phyloP scores from a whole-genome alignment of 306 rosid species.

The Cucumis cinereus region DNA sequence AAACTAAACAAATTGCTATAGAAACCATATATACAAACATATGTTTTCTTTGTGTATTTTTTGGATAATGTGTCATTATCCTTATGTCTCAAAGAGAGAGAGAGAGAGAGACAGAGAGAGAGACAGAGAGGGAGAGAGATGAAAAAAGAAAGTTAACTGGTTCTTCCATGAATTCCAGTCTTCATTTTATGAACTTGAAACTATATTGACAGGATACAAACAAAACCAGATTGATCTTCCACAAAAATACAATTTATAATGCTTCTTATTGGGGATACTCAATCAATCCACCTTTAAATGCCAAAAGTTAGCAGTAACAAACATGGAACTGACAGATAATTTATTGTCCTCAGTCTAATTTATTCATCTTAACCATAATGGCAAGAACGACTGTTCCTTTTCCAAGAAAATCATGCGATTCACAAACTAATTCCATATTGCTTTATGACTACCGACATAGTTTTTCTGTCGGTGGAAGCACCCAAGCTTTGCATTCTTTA shows the following conservation, averaged over 20 bases:
- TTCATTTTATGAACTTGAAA: neutral
- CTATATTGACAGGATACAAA: neutral
- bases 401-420: neutral
- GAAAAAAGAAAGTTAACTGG: neutral
- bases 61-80: neutral
- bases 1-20: neutral
- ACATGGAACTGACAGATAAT: neutral
- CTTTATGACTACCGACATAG: neutral
- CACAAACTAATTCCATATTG: neutral
- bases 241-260: neutral
- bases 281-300: neutral
- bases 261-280: neutral
- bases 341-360: neutral
- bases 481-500: neutral
- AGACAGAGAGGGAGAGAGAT: neutral
- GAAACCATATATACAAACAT: neutral
- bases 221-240: neutral
- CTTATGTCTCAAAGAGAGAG: neutral
- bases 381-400: neutral
- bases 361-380: neutral
- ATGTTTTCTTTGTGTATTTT: neutral
- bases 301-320: neutral
- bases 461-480: conserved; percentile 1
- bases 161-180: neutral
- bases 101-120: neutral